phyloP scores from a whole-genome alignment of 208 protist species.

The Kentomonas sorsogonicus region DNA sequence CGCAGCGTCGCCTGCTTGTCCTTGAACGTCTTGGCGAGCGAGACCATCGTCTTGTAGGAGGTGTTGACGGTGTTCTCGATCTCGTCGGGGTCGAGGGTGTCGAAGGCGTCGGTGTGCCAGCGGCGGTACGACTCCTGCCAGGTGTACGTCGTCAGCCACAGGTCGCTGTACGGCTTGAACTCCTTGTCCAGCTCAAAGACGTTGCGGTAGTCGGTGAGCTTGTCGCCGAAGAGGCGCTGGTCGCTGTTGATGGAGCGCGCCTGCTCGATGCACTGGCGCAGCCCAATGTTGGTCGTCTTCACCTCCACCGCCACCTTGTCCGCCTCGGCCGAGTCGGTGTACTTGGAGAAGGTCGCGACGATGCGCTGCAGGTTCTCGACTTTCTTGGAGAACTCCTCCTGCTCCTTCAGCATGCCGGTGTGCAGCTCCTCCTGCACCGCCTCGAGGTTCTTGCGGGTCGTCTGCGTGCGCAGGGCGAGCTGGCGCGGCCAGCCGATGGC shows the following conservation, averaged over 20 bases:
- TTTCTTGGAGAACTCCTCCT: constrained; percentile 92
- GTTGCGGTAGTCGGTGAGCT: constrained; percentile 93
- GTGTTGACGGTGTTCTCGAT: constrained; percentile 86
- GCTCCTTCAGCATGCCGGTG: constrained; percentile 82
- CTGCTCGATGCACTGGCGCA: constrained; percentile 90
- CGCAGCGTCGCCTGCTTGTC: constrained; percentile 85
- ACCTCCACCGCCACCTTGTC: constrained; percentile 94
- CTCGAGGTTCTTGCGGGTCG: constrained; percentile 86
- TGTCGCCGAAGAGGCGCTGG: constrained; percentile 93
- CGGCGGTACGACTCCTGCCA: constrained; percentile 92
- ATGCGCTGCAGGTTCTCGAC: constrained; percentile 90
- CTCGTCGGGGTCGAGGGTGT: constrained; percentile 89
- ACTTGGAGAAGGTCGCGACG: constrained; percentile 89
- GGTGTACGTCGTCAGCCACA: constrained; percentile 94
- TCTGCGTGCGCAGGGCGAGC: constrained; percentile 67
- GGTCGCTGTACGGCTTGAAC: constrained; percentile 95
- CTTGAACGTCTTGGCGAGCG: constrained; percentile 89
- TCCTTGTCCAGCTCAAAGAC: constrained; percentile 93
- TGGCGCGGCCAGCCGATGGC: constrained; percentile 91
- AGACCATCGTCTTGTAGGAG: constrained; percentile 88
- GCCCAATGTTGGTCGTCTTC: constrained; percentile 90
- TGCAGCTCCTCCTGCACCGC: constrained; percentile 89
- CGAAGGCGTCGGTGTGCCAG: constrained; percentile 94
- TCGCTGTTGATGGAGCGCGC: constrained; percentile 92
- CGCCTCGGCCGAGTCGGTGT: constrained; percentile 88